Evolutionary conservation across 1,139 yeast genomes (phyloP), one percentile per base, ranked within the genome.

Genomic region (Yamadazyma epiphylla): DNA sequence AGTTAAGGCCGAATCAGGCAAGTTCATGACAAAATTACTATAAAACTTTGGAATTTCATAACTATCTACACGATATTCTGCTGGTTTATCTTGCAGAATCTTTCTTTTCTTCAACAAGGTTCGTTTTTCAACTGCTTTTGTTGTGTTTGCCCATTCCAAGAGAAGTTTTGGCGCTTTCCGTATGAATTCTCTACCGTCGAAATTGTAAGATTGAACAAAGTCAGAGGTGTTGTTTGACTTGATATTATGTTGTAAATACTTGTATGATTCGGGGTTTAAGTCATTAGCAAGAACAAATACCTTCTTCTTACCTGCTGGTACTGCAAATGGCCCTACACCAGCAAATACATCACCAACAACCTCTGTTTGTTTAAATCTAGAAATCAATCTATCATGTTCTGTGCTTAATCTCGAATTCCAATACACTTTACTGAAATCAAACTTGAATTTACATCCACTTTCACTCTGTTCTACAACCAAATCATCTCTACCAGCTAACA

Each of bases 291-390:
- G 64, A 0, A 86, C 95, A 32, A 89, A 56, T 3, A 80, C 85
- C 13, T 73, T 70, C 38, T 82, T 86, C 55, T 84, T 88, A 12
- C 89, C 98, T 1, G 96, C 96, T 0, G 99, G 99, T 1, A 91
- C 77, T 2, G 95, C 94, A 64, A 94, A 94, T 3, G 99, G 99
- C 0, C 99, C 99, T 2, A 94, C 98, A 22, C 99, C 99, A 0
- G 96, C 98, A 74, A 94, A 86, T 0, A 88, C 97, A 62, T 94
- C 99, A 43, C 88, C 87, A 0, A 94, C 86, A 2, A 86, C 84
- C 37, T 82, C 84, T 5, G 22, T 24, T 2, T 72, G 64, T 38
- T 71, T 50, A 51, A 94, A 89, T 33, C 53, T 56, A 3, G 60
- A 51, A 8, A 91, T 80, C 28, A 94, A 60, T 36, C 97, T 66